phyloP scores from a whole-genome alignment of 495 filamentous ascomycete genomes.

The Aspergillus sclerotiicarbonarius region DNA sequence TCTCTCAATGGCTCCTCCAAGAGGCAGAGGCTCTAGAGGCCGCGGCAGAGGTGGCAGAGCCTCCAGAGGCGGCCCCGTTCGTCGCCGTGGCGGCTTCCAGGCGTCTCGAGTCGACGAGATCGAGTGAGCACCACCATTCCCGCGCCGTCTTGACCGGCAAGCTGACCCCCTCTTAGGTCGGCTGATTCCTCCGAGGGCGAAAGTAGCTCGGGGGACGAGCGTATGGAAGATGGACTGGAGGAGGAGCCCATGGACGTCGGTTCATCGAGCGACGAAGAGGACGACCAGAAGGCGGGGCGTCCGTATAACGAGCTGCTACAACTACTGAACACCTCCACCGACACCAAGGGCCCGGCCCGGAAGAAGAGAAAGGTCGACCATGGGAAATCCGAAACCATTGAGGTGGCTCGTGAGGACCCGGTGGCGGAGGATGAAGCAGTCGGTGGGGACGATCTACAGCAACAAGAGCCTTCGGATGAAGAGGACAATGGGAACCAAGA shows the following conservation, averaged over 20 bases:
- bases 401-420: constrained; percentile 12
- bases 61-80: constrained; percentile 10
- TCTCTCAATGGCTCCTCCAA: constrained; percentile 18
- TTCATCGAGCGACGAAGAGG: constrained; percentile 48
- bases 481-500: constrained; percentile 37
- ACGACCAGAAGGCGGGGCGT: constrained; percentile 36
- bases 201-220: constrained; percentile 14
- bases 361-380: constrained; percentile 69
- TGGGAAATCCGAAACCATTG: constrained; percentile 14
- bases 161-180: constrained; percentile 30
- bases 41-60: constrained; percentile 23
- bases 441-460: constrained; percentile 32
- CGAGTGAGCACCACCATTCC: constrained; percentile 27
- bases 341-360: constrained; percentile 52
- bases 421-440: constrained; percentile 23
- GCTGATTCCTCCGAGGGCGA: constrained; percentile 34
- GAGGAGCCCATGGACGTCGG: constrained; percentile 31
- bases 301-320: constrained; percentile 69
- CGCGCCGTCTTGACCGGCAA: background rate
- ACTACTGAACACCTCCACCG: constrained; percentile 49
- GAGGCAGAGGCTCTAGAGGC: constrained; percentile 28
- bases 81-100: constrained; percentile 30
- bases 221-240: constrained; percentile 25
- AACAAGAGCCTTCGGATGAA: constrained; percentile 42
- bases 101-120: constrained; percentile 42